Percentiles rank a stretch among this genome's conserved stretches.
These are phyloP conservation scores for Eucalyptus leucophloia DNA, from an alignment of 345 rosid genomes.

Conservation along the genomic window DNA sequence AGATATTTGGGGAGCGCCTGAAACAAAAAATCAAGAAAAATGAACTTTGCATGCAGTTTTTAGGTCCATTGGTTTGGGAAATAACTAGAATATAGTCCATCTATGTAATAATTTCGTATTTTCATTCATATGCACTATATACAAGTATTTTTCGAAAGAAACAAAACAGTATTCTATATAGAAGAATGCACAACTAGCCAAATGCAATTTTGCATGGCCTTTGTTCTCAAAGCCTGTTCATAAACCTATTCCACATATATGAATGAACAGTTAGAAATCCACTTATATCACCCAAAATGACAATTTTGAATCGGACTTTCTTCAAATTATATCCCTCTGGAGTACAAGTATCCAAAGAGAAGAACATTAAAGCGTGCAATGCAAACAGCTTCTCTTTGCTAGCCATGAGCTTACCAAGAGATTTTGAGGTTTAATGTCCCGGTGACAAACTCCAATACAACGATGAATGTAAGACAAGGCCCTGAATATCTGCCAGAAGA, in stretches of 20 bases:
- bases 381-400: background rate
- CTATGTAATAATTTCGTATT: background rate
- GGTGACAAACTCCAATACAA: constrained; percentile 80
- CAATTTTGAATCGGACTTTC: background rate
- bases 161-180: background rate
- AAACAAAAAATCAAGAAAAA: background rate
- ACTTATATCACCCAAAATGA: background rate
- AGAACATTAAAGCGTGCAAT: background rate
- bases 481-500: constrained; percentile 66
- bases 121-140: background rate
- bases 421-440: constrained; percentile 98
- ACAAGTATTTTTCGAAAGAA: background rate
- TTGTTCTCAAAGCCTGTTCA: background rate
- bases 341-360: background rate
- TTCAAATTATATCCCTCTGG: background rate
- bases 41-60: background rate
- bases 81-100: background rate
- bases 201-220: background rate
- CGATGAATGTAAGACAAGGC: constrained; percentile 88
- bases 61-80: background rate
- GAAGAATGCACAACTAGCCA: background rate
- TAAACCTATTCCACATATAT: background rate
- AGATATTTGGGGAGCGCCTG: background rate
- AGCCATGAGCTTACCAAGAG: constrained; percentile 51
- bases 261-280: background rate